Conservation (phyloP, 805 yeast species). For the Teunomyces funiuensis region DNA sequence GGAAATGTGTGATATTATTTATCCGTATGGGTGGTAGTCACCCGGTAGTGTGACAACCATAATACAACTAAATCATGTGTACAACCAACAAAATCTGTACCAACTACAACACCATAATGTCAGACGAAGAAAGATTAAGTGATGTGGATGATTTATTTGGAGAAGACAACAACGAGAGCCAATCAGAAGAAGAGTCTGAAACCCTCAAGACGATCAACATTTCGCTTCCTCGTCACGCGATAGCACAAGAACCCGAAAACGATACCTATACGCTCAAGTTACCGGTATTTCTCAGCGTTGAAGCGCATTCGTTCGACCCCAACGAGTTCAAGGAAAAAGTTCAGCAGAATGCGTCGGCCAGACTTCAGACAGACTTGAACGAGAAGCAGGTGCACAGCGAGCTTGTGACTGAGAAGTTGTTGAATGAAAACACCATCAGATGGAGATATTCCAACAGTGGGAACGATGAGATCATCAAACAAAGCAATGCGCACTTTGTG, state of each 20-base stretch:
- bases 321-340: conserved; percentile 54
- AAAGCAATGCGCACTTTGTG: conserved; percentile 84
- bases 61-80: too few relatives aligned
- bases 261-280: conserved; percentile 55
- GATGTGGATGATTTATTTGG: conserved; percentile 40
- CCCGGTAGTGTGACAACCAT: too few relatives aligned
- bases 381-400: conserved; percentile 48
- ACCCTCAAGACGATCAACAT: conserved; percentile 35
- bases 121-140: conserved; percentile 13
- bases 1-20: too few relatives aligned
- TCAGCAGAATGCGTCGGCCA: conserved; percentile 34
- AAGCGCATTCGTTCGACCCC: conserved; percentile 86
- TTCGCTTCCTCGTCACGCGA: conserved; percentile 51
- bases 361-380: conserved; percentile 29
- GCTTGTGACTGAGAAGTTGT: conserved; percentile 57
- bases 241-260: conserved; percentile 32
- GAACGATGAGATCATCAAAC: conserved; percentile 72
- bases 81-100: not conserved
- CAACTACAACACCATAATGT: too few relatives aligned
- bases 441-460: conserved; percentile 87
- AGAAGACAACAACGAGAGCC: conserved; percentile 31
- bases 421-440: conserved; percentile 82
- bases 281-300: conserved; percentile 81
- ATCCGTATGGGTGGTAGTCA: too few relatives aligned
- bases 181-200: conserved; percentile 35